Base-by-base conservation (phyloP, 2,329 filamentous ascomycete genomes). In the Arachnopeziza araneosa region DNA sequence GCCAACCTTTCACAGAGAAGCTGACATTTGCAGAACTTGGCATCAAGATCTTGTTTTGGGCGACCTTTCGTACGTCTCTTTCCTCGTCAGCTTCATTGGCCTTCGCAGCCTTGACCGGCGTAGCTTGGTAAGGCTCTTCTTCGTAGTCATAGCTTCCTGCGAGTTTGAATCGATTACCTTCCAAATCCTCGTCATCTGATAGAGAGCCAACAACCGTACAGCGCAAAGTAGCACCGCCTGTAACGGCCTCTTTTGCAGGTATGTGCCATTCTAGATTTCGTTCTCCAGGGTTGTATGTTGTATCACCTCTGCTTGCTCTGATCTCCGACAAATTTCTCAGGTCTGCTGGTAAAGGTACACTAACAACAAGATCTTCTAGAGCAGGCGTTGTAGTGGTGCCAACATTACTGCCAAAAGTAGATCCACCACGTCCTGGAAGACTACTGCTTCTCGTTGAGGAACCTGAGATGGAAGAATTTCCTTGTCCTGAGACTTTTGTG, bases 271-370 rank as follows among this genome's bases (percentile, higher is more conserved):
- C 90, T 9, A 97, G 79, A 1, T 83, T 74, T 53, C 82, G 82
- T 55, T 90, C 91, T 1, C 85, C 86, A 0, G 89, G 85, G 57
- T 84, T 89, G 76, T 92, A 97, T 59, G 83, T 86, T 1, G 91
- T 92, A 66, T 98, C 93, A 44, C 93, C 93, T 65, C 85, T 86
- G 66, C 86, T 90, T 1, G 92, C 84, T 59, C 91, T 84, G 58
- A 97, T 82, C 69, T 97, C 93, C 5, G 86, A 86, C 19, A 98
- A 79, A 71, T 92, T 96, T 60, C 91, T 86, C 55, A 97, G 91
- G 24, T 85, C 83, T 3, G 83, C 76, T 2, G 93, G 90, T 12
- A 98, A 81, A 1, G 93, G 92, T 9, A 97, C 83, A 1, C 85
- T 86, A 24, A 97, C 85, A 1, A 83, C 79, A 30, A 98, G 77